Base-by-base conservation (phyloP, 2,329 filamentous ascomycete species). In the Verticillium nonalfalfae region DNA sequence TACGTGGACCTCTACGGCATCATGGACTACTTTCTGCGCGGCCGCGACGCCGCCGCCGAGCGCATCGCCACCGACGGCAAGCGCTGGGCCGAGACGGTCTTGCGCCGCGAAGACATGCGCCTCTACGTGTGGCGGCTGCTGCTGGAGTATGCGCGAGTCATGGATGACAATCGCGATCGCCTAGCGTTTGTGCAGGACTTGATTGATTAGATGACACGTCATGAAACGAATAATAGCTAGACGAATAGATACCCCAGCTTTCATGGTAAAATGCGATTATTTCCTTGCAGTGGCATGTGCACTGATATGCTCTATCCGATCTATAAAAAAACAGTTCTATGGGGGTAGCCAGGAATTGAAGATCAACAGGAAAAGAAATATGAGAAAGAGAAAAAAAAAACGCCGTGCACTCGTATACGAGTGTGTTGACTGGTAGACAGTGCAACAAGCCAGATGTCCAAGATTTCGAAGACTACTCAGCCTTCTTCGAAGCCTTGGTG, bases 1-100 rank as follows among this genome's bases (percentile, higher is more conserved):
- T 86, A 82, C 63, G 73, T 80, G 60, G 86, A 88, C 45, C 66
- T 87, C 7, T 87, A 85, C 61, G 81, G 77, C 15, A 76, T 85
- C 15, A 70, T 86, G 69, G 79, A 81, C 15, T 87, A 84, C 67
- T 86, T 87, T 66, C 80, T 81, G 3, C 69, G 68, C 26, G 69
- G 68, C 36, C 83, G 85, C 65, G 68, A 73, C 6, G 72, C 74
- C 34, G 21, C 57, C 15, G 84, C 82, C 1, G 73, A 75, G 63
- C 74, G 71, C 57, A 83, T 87, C 62, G 84, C 84, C 6, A 68
- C 76, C 39, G 75, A 76, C 18, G 82, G 84, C 0, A 77, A 79
- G 64, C 70, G 72, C 7, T 87, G 84, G 84, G 79, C 80, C 1
- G 74, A 79, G 61, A 78, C 73, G 67, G 83, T 84, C 1, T 71